Base-by-base conservation (phyloP, 192 early-diverging fungal genomes). In the Rhizoclosmatium globosum region DNA sequence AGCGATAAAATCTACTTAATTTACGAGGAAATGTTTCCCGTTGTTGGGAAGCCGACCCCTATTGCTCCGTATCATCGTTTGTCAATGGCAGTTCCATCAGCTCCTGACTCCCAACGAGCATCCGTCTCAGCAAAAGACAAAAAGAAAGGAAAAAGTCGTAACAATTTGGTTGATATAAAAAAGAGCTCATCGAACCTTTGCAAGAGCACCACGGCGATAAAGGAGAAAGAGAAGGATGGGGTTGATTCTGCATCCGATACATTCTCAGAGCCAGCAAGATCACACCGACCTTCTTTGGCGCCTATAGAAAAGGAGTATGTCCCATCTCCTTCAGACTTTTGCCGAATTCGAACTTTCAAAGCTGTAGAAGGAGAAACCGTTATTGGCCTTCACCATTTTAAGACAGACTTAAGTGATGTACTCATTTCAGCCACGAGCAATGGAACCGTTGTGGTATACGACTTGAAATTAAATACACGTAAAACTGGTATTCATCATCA, bases 351-450 rank as follows among this genome's bases (percentile, higher is more conserved):
- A 39, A 4, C 11, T 3, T n/a, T 75, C 41, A 17, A 47, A 19
- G 64, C 41, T 3, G n/a, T 46, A n/a, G 31, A n/a, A n/a, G 61
- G 44, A 4, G 73, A 75, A 38, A 19, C 61, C 19, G 61, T 64
- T 11, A 75, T 75, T 61, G 60, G 4, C 7, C 43, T 75, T n/a
- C 60, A 75, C 44, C 73, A 75, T 61, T n/a, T 75, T 11, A 64
- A 75, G 44, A 41, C 58, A 23, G 13, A 45, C 38, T 23, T 9
- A 15, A 60, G 31, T 62, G 73, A 75, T 45, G 19, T n/a, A 7
- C 3, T 75, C 2, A n/a, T 75, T 23, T 57, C 60, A 13, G 58
- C 60, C 15, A 75, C 73, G 15, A 61, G 60, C 44, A 61, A 57
- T 46, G 73, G 73, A 19, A 75, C 73, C 11, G 60, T 75, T 9